Percentiles rank a stretch among this genome's conserved stretches.
Evolutionary conservation across 2,329 filamentous ascomycete genomes (phyloP).

Genomic region (Metarhizium brunneum): DNA sequence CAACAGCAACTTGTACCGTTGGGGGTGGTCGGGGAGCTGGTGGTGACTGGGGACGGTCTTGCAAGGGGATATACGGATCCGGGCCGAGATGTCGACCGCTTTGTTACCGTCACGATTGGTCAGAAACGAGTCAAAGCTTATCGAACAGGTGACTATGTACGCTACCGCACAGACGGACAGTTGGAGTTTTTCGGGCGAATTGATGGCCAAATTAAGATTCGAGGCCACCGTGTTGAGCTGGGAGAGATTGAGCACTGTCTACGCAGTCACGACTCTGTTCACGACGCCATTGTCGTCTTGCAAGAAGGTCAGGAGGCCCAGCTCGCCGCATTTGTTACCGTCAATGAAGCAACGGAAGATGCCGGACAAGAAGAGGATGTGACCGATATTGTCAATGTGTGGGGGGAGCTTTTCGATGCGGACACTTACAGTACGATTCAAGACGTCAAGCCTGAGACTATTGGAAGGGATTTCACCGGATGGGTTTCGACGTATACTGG

Average conservation of each 20-base stretch:
- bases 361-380: not conserved
- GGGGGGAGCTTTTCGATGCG: not conserved
- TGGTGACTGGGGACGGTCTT: constrained; percentile 17
- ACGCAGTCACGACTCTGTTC: no score
- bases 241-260: no score
- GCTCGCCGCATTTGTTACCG: no score
- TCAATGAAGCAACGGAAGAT: not conserved
- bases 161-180: no score
- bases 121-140: no score
- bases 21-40: constrained; percentile 18
- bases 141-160: no score
- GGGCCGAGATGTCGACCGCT: not conserved
- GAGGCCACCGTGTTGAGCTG: no score
- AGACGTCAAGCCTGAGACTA: not conserved
- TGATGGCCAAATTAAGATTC: no score
- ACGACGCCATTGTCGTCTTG: no score
- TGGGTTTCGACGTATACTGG: constrained; percentile 3
- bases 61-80: constrained; percentile 14
- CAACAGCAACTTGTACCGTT: constrained; percentile 10
- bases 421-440: not conserved
- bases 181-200: no score
- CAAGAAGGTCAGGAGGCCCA: no score
- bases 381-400: not conserved
- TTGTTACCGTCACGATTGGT: no score
- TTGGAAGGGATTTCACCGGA: not conserved